Evolutionary conservation across 2,329 filamentous ascomycete species (phyloP), one percentile per base, ranked within the genome.

Genomic region (Exophiala alcalophila): DNA sequence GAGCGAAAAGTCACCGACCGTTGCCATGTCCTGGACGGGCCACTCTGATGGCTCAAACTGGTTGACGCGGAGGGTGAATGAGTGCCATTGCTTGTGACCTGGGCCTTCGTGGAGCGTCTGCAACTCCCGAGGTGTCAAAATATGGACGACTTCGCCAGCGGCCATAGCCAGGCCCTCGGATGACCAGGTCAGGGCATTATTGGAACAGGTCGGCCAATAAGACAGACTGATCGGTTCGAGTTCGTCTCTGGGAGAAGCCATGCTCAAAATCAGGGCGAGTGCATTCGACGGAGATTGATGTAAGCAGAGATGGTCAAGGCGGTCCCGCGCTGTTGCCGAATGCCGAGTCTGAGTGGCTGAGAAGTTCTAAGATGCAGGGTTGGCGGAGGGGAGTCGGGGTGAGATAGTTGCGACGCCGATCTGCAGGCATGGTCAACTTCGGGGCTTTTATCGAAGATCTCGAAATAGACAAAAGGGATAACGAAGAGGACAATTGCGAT

Each of bases 151-250:
- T 54, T 81, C 77, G 37, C 74, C 73, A 8, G 71, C 71, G 10
- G 74, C 74, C 32, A 81, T 60, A 5, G 77, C 78, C 30, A 82
- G 66, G 34, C 75, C 72, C 31, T 81, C 76, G 26, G 66, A 60
- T 5, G 77, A 81, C 77, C 78, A 82, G 37, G 70, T 65, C n/a
- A 81, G 59, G 34, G 73, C 75, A 52, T 75, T 64, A 18, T 67
- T 60, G n/a, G n/a, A n/a, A 45, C 69, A 71, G 3, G 71, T 71
- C 2, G 77, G 76, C 62, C 70, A 76, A 40, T 71, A 65, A 16
- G 62, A 61, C 5, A 71, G 55, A 40, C 65, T 58, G 20, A 70
- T 38, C 1, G 65, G 57, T 11, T 53, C 54, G 12, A 63, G 42
- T n/a, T 23, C n/a, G 11, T 24, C 20, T 20, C 1, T 26, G 28